A percentile compares a stretch with the other conserved stretches of the same genome.
Evolutionary conservation across 2,329 filamentous ascomycete species (phyloP).

Genomic region (Fusarium aywerte): DNA sequence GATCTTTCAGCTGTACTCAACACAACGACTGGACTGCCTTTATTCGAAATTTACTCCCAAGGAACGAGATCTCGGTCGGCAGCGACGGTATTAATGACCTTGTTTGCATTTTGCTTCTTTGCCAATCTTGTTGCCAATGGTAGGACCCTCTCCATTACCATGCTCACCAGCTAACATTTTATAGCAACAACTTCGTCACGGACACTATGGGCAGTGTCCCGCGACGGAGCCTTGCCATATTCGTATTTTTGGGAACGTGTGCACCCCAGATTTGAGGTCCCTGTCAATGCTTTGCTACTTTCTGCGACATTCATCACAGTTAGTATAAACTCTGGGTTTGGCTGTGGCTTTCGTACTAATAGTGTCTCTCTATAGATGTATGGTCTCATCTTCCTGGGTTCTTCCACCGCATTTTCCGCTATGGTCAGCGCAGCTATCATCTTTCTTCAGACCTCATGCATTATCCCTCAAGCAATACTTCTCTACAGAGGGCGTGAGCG

Average conservation of each 20-base stretch:
- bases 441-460: constrained; percentile 42
- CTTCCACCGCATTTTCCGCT: constrained; percentile 44
- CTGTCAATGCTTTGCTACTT: constrained; percentile 42
- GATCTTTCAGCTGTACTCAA: constrained; percentile 33
- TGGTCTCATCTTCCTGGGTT: constrained; percentile 47
- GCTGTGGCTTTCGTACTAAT: background rate
- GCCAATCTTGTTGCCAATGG: constrained; percentile 35
- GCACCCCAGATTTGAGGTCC: constrained; percentile 40
- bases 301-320: constrained; percentile 29
- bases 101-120: constrained; percentile 42
- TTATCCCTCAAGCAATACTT: constrained; percentile 45
- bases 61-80: constrained; percentile 28
- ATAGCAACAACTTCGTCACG: constrained; percentile 37
- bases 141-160: fast-evolving
- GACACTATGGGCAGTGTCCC: constrained; percentile 40
- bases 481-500: constrained; percentile 43
- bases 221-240: constrained; percentile 44
- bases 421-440: constrained; percentile 46
- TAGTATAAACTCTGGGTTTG: background rate
- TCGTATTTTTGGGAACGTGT: constrained; percentile 41
- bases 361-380: constrained; percentile 26
- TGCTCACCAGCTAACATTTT: fast-evolving
- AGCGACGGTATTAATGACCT: constrained; percentile 27
- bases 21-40: constrained; percentile 24
- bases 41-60: constrained; percentile 40